phyloP scores from a whole-genome alignment of 2,329 filamentous ascomycete species.

The Colletotrichum chrysophilum region DNA sequence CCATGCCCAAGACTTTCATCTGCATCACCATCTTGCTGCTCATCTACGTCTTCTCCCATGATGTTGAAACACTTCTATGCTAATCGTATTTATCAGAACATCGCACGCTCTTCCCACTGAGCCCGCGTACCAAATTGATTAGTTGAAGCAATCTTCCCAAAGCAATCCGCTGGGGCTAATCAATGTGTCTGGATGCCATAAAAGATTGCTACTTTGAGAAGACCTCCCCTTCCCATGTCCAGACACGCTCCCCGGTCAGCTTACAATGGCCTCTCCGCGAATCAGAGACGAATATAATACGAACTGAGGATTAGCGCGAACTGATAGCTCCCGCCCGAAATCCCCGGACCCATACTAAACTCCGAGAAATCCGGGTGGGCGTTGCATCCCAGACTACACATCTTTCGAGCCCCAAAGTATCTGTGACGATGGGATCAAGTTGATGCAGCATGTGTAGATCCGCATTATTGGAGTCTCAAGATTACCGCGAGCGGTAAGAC shows the following conservation, averaged over 20 bases:
- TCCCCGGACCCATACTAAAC: background rate
- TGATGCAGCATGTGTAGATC: accelerated
- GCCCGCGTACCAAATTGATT: accelerated
- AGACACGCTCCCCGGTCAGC: background rate
- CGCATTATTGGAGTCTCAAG: accelerated
- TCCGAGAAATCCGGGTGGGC: background rate
- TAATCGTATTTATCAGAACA: background rate
- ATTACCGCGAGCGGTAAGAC: background rate
- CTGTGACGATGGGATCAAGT: background rate
- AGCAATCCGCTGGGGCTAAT: background rate
- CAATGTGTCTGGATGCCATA: background rate
- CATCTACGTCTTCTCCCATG: background rate
- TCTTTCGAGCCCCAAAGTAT: background rate
- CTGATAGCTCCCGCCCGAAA: background rate
- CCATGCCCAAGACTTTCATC: background rate
- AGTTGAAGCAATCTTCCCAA: background rate
- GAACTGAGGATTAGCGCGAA: background rate
- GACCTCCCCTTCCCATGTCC: background rate
- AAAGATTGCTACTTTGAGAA: background rate
- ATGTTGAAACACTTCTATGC: background rate
- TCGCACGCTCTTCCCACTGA: accelerated
- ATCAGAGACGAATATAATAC: background rate
- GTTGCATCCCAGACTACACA: accelerated
- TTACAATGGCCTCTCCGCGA: background rate
- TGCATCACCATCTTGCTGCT: background rate